Evolutionary conservation across 1,139 yeast species (phyloP).

Genomic region (Suhomyces yuchorum): DNA sequence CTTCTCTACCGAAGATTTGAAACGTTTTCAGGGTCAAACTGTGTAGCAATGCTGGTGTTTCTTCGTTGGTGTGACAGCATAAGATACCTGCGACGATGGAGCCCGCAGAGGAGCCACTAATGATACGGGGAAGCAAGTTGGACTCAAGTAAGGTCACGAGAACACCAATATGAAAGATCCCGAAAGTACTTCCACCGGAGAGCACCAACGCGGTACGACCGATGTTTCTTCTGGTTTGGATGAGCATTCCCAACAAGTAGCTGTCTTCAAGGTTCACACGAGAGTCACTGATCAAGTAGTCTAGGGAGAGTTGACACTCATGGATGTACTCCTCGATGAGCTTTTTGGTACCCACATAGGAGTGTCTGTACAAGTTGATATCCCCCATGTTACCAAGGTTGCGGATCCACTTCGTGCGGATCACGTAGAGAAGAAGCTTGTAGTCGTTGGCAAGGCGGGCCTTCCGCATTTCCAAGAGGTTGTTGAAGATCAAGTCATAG

Average conservation of each 20-base stretch:
- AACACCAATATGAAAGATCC: slow-evolving; percentile 90
- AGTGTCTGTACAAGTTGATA: slow-evolving; percentile 70
- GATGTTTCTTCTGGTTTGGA: slow-evolving; percentile 86
- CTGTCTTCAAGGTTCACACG: slow-evolving; percentile 63
- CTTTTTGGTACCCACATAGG: slow-evolving; percentile 82
- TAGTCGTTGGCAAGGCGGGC: slow-evolving; percentile 64
- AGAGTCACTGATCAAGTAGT: slow-evolving; percentile 42
- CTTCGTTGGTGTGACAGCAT: slow-evolving; percentile 79
- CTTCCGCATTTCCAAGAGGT: slow-evolving; percentile 58
- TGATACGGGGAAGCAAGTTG: slow-evolving; percentile 77
- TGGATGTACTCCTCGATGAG: slow-evolving; percentile 79
- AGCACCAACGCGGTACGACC: slow-evolving; percentile 92
- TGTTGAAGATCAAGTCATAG: slow-evolving; percentile 55
- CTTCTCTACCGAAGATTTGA: slow-evolving; percentile 54
- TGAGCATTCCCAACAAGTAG: slow-evolving; percentile 71
- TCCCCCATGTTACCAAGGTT: slow-evolving; percentile 90
- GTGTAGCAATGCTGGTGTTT: slow-evolving; percentile 57
- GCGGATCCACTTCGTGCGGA: slow-evolving; percentile 83
- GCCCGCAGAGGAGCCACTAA: slow-evolving; percentile 97
- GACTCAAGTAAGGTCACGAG: slow-evolving; percentile 74
- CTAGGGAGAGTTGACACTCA: slow-evolving; percentile 71
- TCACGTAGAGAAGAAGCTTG: slow-evolving; percentile 63
- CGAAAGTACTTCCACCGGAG: slow-evolving; percentile 96
- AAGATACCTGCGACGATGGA: slow-evolving; percentile 89
- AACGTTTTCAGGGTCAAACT: slow-evolving; percentile 61